Conservation (phyloP, 306 rosid species). For the Trifolium fragiferum region DNA sequence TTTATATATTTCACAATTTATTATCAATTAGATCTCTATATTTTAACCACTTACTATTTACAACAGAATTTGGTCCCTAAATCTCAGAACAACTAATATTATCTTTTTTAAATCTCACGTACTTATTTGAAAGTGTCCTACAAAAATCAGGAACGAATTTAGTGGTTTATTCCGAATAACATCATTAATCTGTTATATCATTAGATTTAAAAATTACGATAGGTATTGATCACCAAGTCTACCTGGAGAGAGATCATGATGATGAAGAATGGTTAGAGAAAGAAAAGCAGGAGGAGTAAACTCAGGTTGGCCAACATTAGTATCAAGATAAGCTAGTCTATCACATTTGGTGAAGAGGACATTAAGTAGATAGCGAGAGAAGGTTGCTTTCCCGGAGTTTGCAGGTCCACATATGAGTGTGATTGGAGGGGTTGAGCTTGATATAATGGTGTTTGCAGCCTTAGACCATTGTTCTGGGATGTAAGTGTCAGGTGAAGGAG, state of each 20-base stretch:
- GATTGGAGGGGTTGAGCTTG: conserved; percentile 57
- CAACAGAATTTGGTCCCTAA: too few relatives aligned
- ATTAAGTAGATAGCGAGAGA: conserved; percentile 86
- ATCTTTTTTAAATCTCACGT: too few relatives aligned
- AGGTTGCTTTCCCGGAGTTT: conserved; percentile 85
- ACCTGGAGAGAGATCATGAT: conserved; percentile 62
- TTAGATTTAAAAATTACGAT: background rate
- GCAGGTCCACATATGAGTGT: conserved; percentile 79
- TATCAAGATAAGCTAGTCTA: conserved; percentile 79
- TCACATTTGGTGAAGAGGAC: conserved; percentile 52
- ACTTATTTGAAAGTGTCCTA: too few relatives aligned
- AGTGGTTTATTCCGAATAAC: too few relatives aligned
- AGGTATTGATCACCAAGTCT: conserved; percentile 41
- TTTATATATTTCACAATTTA: too few relatives aligned
- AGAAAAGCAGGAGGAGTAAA: conserved; percentile 87
- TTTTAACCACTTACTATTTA: too few relatives aligned
- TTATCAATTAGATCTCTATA: too few relatives aligned
- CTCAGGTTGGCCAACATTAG: conserved; percentile 96
- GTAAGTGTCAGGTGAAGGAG: conserved; percentile 55
- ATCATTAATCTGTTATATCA: too few relatives aligned
- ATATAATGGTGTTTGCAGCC: conserved; percentile 62
- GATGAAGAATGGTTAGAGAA: conserved; percentile 68
- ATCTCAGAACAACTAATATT: too few relatives aligned
- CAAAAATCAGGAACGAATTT: too few relatives aligned
- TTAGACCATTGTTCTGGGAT: conserved; percentile 76